phyloP scores from a whole-genome alignment of 305 asterid genomes.

The Rubia tinctorum region DNA sequence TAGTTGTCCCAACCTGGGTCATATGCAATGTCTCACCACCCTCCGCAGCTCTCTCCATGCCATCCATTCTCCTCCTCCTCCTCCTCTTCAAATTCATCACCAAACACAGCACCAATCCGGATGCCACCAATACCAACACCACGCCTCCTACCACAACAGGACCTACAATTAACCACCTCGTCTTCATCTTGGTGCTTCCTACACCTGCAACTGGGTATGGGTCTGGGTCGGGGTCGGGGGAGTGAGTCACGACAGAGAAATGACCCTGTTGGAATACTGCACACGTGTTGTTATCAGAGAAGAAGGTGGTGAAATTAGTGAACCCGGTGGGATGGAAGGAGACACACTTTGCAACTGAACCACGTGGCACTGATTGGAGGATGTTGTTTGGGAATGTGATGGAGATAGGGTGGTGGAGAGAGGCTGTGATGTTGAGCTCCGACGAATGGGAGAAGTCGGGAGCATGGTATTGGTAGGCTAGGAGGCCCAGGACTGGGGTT shows the following conservation, averaged over 20 bases:
- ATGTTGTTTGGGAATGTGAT: constrained; percentile 33
- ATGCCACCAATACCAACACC: constrained; percentile 25
- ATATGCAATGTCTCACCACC: constrained; percentile 62
- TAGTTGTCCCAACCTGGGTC: constrained; percentile 57
- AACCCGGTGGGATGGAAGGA: constrained; percentile 42
- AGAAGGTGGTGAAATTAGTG: constrained; percentile 41
- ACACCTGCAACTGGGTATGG: constrained; percentile 17
- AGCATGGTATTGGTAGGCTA: no score
- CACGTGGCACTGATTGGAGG: constrained; percentile 26
- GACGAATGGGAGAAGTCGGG: constrained; percentile 15
- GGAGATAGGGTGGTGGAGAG: constrained; percentile 46
- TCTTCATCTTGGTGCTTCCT: constrained; percentile 15
- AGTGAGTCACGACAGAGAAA: constrained; percentile 59
- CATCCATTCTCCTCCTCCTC: constrained; percentile 49
- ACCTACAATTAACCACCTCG: constrained; percentile 28
- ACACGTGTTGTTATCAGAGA: constrained; percentile 40
- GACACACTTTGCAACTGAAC: constrained; percentile 47
- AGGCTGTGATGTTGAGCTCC: constrained; percentile 33
- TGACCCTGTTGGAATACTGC: constrained; percentile 57
- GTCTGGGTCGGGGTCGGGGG: constrained; percentile 34
- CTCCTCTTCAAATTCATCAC: constrained; percentile 33
- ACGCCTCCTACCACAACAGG: constrained; percentile 53
- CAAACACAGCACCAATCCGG: constrained; percentile 29
- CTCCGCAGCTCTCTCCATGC: constrained; percentile 75
- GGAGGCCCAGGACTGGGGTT: no score